Evolutionary conservation across 2,329 filamentous ascomycete species (phyloP).

Genomic region (Nigrospora sphaerica): DNA sequence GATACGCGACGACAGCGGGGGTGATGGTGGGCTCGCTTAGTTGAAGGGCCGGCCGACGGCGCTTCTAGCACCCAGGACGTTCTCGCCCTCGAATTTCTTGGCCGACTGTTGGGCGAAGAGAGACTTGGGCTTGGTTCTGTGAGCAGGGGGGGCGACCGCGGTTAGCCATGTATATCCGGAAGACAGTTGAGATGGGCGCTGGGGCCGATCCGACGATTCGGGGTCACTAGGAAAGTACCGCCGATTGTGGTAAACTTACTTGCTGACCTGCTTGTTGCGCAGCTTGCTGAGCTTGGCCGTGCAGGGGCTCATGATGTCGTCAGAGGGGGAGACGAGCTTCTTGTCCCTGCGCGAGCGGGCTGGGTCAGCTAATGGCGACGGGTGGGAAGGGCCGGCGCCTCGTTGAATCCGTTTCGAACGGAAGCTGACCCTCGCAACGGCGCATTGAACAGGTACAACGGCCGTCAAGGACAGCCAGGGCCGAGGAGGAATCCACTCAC

Average conservation of each 20-base stretch:
- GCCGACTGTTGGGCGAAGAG: conserved; percentile 59
- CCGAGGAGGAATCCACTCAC: conserved; percentile 37
- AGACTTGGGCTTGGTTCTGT: conserved; percentile 58
- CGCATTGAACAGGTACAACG: not conserved
- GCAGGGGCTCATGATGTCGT: conserved; percentile 82
- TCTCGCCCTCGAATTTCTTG: conserved; percentile 51
- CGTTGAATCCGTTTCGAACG: not conserved
- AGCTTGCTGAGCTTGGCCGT: conserved; percentile 75
- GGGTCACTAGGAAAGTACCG: not conserved
- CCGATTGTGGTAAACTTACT: conserved; percentile 44
- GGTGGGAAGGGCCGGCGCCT: not conserved
- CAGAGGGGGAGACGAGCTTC: conserved; percentile 74
- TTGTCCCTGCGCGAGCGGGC: conserved; percentile 22
- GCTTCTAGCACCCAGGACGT: conserved; percentile 27
- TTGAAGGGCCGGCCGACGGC: not conserved
- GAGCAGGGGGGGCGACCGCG: not conserved
- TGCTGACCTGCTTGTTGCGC: conserved; percentile 72
- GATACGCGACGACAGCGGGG: too few species aligned
- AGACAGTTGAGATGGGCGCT: too few species aligned
- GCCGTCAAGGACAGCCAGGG: not conserved
- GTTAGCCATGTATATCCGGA: conserved; percentile 10
- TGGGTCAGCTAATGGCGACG: not conserved
- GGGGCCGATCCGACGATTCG: too few species aligned
- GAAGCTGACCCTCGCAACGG: too few species aligned
- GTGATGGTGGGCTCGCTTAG: too few species aligned